Conservation (phyloP, 2,329 filamentous ascomycete genomes). For the Cladosporium sp. region DNA sequence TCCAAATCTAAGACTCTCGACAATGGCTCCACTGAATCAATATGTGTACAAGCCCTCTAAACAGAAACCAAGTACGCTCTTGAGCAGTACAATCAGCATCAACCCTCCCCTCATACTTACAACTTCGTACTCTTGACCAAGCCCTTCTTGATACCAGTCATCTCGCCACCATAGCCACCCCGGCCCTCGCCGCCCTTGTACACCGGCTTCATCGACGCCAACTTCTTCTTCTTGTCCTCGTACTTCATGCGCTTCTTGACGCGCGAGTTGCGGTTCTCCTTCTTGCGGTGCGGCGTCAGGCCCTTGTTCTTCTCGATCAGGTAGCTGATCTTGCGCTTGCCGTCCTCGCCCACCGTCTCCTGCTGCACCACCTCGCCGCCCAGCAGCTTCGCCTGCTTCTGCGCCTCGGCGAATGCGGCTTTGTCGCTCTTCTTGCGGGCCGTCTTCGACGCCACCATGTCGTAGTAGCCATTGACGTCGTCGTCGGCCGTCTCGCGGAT, state of each 20-base stretch:
- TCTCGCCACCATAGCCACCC: conserved; percentile 85
- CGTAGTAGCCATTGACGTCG: conserved; percentile 77
- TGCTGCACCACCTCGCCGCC: conserved; percentile 64
- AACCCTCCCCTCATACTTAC: conserved; percentile 43
- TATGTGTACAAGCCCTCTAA: conserved; percentile 6
- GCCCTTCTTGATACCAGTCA: conserved; percentile 92
- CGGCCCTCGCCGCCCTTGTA: conserved; percentile 84
- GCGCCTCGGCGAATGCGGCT: conserved; percentile 63
- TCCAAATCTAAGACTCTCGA: not conserved
- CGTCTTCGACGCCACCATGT: conserved; percentile 73
- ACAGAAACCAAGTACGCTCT: not conserved
- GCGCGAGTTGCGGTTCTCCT: conserved; percentile 90
- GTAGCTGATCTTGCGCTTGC: conserved; percentile 90
- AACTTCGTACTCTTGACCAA: conserved; percentile 93
- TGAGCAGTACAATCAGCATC: not conserved
- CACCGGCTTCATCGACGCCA: conserved; percentile 78
- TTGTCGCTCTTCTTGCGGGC: conserved; percentile 70
- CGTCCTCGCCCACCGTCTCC: conserved; percentile 73
- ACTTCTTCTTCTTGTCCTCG: conserved; percentile 96
- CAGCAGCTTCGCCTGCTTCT: conserved; percentile 55
- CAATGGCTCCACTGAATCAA: not conserved
- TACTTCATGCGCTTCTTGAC: conserved; percentile 98
- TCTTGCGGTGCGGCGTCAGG: conserved; percentile 81
- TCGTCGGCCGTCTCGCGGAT: conserved; percentile 45
- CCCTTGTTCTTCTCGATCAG: conserved; percentile 98